Base-by-base conservation (phyloP, 2,329 filamentous ascomycete species). In the Dothistroma septosporum region DNA sequence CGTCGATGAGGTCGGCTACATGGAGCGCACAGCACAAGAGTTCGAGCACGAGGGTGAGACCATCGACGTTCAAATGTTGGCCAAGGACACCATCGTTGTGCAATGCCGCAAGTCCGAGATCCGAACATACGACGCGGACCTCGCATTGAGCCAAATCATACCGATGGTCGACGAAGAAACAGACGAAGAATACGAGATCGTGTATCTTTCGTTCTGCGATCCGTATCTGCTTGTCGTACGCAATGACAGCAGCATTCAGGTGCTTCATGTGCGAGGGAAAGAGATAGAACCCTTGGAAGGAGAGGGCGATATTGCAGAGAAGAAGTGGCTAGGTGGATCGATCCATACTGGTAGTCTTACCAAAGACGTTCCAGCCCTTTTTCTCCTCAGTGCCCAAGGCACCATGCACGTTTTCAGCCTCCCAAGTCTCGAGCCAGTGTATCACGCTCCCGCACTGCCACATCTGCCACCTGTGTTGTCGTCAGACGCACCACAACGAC, bases 141-240 rank as follows among this genome's bases (percentile, higher is more conserved):
- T 99, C 61, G 90, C 89, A 11, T 82, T 99, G 57, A 87, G 88
- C 50, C 93, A 97, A 71, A 97, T 99, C 58, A 83, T 97, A 54
- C 91, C 92, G 0, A 91, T 97, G 83, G 85, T 91, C 63, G 94
- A 97, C 69, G 94, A 96, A 69, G 90, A 94, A 65, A 92, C 88
- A 0, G 92, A 89, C 12, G 87, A 85, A 21, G 91, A 96, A 69
- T 87, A 91, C 4, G 83, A 87, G 57, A 88, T 94, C 47, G 79
- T 92, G 50, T 89, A 86, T 69, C 89, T 90, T 41, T 95, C 90
- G 72, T 92, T 97, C 68, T 85, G 85, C 21, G 93, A 97, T 68
- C 91, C 91, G 0, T 97, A 92, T 71, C 76, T 99, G 12, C 79
- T 96, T 1, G 82, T 97, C 14, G 78, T 96, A 21, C 84, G 91